Evolutionary conservation across 2,329 filamentous ascomycete genomes (phyloP), one percentile per base, ranked within the genome.

Genomic region (Dryadomyces sulphureus): DNA sequence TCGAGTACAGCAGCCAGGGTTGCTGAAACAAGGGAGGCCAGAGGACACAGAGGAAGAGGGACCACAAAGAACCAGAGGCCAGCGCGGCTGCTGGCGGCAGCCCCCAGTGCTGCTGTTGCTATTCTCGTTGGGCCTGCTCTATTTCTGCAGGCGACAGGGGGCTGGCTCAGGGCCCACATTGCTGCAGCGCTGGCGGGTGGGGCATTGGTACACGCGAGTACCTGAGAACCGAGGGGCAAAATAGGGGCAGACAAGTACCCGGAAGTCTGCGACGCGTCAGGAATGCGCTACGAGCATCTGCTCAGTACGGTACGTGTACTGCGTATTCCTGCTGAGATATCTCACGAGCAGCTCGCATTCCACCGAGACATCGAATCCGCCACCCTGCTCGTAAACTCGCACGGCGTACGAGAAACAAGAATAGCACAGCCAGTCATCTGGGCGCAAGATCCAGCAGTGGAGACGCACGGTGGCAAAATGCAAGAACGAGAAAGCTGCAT

Each of bases 121-220:
- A n/a, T n/a, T n/a, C n/a, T 41, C 35, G 38, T 39, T 39, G 20
- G 20, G 38, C n/a, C n/a, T 39, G 38, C 20, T 39, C 22, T 39
- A 24, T 39, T 11, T 21, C 47, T 49, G 49, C 47, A 49, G 12
- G 36, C 46, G 42, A 38, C 45, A 51, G 45, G 49, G 49, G 49
- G 8, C 27, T 45, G 44, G 38, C 12, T 34, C 11, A 21, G 42
- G 19, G 12, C 14, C 49, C 47, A 46, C 47, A 50, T 49, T 45
- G 27, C 43, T 49, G 30, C n/a, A 16, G 27, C 35, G 27, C 21
- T 27, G 21, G 19, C 12, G 24, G 40, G 25, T 38, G 32, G 41
- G 27, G 9, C 30, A 19, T 32, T n/a, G 40, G 27, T 42, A 42
- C 25, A 12, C 6, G 5, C 2, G n/a, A n/a, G 24, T 41, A 41